Evolutionary conservation across 768 basidiomycete genomes (phyloP).

Genomic region (Hericium erinaceus): DNA sequence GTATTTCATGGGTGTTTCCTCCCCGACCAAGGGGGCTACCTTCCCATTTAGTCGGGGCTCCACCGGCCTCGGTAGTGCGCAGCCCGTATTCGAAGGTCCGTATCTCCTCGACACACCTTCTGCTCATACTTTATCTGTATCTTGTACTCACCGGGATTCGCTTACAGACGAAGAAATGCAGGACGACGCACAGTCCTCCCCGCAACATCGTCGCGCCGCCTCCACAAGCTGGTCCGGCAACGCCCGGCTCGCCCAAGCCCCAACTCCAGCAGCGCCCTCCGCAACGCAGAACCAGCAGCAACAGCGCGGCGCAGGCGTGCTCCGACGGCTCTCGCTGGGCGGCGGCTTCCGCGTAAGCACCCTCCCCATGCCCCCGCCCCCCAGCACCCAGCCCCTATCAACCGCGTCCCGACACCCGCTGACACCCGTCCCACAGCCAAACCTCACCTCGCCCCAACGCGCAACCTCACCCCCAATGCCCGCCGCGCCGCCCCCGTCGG

Average conservation of each 20-base stretch:
- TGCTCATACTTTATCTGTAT: neutral
- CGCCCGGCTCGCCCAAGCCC: slow-evolving; percentile 41
- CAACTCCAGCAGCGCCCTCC: neutral
- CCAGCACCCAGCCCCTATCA: slow-evolving; percentile 30
- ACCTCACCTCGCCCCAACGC: slow-evolving; percentile 2
- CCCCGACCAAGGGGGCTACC: slow-evolving; percentile 2
- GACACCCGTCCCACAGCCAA: slow-evolving; percentile 8
- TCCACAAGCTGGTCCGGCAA: slow-evolving; percentile 41
- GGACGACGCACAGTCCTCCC: slow-evolving; percentile 4
- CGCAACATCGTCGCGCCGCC: slow-evolving; percentile 36
- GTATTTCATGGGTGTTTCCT: slow-evolving; percentile 11
- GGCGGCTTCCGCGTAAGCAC: slow-evolving; percentile 27
- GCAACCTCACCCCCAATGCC: slow-evolving; percentile 9
- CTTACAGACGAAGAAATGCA: slow-evolving; percentile 9
- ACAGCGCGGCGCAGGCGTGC: slow-evolving; percentile 61
- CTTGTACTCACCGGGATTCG: neutral
- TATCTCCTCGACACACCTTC: neutral
- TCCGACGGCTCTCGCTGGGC: slow-evolving; percentile 70
- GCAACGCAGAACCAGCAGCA: slow-evolving; percentile 36
- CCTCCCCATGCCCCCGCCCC: slow-evolving; percentile 3
- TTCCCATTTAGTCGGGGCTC: slow-evolving; percentile 8
- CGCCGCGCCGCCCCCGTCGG: slow-evolving; percentile 9
- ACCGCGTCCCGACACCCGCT: neutral
- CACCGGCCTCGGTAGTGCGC: slow-evolving; percentile 1
- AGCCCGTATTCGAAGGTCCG: slow-evolving; percentile 12